Conservation (phyloP, 2,329 filamentous ascomycete species). For the Myrmaecium sp. region DNA sequence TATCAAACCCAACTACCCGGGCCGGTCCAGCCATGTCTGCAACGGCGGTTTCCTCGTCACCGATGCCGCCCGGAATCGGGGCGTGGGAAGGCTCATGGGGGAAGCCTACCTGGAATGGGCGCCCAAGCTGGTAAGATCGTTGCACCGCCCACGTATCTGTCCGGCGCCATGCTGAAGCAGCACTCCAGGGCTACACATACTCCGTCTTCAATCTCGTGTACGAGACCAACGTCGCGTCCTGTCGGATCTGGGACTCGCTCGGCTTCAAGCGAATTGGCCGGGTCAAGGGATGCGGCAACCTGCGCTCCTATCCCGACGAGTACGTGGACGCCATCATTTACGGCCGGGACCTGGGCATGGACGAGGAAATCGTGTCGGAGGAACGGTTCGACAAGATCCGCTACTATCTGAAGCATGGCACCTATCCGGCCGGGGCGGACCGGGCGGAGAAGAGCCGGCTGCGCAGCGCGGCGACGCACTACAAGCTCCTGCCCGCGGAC, state of each 20-base stretch:
- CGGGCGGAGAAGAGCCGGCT: constrained; percentile 90
- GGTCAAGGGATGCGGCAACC: constrained; percentile 39
- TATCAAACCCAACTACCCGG: constrained; percentile 87
- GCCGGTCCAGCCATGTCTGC: constrained; percentile 77
- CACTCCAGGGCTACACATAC: constrained; percentile 58
- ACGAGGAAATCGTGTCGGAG: constrained; percentile 72
- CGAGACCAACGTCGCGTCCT: constrained; percentile 81
- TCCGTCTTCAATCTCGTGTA: constrained; percentile 91
- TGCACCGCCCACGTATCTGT: constrained; percentile 1
- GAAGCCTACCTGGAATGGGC: constrained; percentile 36
- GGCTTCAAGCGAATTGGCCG: constrained; percentile 86
- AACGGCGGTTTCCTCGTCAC: constrained; percentile 39
- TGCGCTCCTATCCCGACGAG: constrained; percentile 29
- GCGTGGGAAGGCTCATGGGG: constrained; percentile 34
- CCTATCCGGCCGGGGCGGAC: constrained; percentile 86
- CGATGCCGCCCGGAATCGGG: constrained; percentile 28
- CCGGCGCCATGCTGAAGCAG: not conserved
- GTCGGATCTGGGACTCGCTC: constrained; percentile 79
- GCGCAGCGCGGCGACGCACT: constrained; percentile 84
- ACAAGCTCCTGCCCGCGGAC: constrained; percentile 50
- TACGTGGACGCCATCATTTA: constrained; percentile 35
- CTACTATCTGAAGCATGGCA: constrained; percentile 86
- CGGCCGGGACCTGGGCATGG: constrained; percentile 43
- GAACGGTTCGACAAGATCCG: constrained; percentile 98
- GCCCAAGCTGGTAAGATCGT: constrained; percentile 26